Base-by-base conservation (phyloP, 1,139 yeast species). In the Suhomyces atakaporum region DNA sequence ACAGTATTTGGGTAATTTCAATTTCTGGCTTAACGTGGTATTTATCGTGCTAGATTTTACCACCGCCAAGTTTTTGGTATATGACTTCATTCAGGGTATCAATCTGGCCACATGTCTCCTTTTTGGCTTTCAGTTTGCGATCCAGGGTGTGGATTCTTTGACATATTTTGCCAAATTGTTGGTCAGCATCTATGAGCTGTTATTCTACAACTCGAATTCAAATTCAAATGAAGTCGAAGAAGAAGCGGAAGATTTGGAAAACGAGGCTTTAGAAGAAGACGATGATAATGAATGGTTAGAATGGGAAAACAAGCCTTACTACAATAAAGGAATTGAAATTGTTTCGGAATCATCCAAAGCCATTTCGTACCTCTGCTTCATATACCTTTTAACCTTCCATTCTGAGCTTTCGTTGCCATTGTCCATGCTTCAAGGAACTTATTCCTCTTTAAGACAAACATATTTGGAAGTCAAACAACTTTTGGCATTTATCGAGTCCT, bases 101-200 rank as follows among this genome's bases (percentile, higher is more conserved):
- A 78, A 56, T 62, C 77, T 56, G 54, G 77, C 59, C 53, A 80
- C 65, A 2, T 69, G 81, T 70, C 50, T 74, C 58, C 63, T 77
- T 22, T 82, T 86, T 60, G 92, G 92, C 0, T 81, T 87, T 56
- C 94, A 86, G 49, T 84, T 84, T 56, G 81, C 86, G 4, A 64
- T 85, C 35, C 69, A 83, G 42, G 75, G 79, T 11, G 69, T 84
- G 18, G 84, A 81, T 35, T 58, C 80, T 14, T 48, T 77, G 14
- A 65, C 77, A 7, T 64, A 72, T 32, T 60, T 68, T 13, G 63
- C 73, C 27, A 79, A 81, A 51, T 68, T 77, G 38, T 41, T 65
- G 2, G 60, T 87, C 42, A 80, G 81, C 46, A 56, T 79, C 20
- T 69, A 73, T 46, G 97, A 88, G 49, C 56, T 82, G 26, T 42